Evolutionary conservation across 2,329 filamentous ascomycete genomes (phyloP).

Genomic region (Aphanoascus verrucosus): DNA sequence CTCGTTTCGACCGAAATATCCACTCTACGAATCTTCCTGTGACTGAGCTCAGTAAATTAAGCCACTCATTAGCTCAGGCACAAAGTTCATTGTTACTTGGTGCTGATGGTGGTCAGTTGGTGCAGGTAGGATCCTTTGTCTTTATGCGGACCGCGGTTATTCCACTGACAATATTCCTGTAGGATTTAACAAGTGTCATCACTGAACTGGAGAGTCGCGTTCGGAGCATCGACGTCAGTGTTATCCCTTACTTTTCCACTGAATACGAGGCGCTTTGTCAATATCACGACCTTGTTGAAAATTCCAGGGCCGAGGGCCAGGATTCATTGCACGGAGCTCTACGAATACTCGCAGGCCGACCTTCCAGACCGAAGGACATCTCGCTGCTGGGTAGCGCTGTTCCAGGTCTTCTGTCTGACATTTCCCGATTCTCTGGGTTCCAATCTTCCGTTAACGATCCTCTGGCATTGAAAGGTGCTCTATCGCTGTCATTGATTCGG

Average conservation of each 20-base stretch:
- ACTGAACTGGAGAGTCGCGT: conserved; percentile 26
- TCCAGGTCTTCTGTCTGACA: conserved; percentile 28
- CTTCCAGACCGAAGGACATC: conserved; percentile 25
- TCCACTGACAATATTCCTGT: conserved; percentile 12
- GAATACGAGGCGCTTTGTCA: conserved; percentile 41
- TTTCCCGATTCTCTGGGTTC: conserved; percentile 30
- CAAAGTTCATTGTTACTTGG: conserved; percentile 30
- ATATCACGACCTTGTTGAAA: conserved; percentile 31
- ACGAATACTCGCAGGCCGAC: conserved; percentile 31
- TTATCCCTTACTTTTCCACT: conserved; percentile 35
- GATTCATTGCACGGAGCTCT: conserved; percentile 24
- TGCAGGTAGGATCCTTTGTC: conserved; percentile 23
- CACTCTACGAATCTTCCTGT: conserved; percentile 29
- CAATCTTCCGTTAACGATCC: conserved; percentile 24
- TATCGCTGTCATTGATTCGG: conserved; percentile 46
- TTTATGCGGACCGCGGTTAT: neutral
- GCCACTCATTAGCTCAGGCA: conserved; percentile 31
- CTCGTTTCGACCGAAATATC: conserved; percentile 29
- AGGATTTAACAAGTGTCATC: conserved; percentile 32
- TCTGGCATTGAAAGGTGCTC: conserved; percentile 39
- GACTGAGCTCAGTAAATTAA: conserved; percentile 28
- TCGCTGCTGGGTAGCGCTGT: conserved; percentile 27
- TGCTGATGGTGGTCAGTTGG: conserved; percentile 28
- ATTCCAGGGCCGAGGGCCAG: conserved; percentile 11
- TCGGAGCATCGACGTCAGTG: conserved; percentile 22